These are phyloP conservation scores for Calonectria hongkongensis DNA, from an alignment of 2,329 filamentous ascomycete genomes.

Conservation along the genomic window DNA sequence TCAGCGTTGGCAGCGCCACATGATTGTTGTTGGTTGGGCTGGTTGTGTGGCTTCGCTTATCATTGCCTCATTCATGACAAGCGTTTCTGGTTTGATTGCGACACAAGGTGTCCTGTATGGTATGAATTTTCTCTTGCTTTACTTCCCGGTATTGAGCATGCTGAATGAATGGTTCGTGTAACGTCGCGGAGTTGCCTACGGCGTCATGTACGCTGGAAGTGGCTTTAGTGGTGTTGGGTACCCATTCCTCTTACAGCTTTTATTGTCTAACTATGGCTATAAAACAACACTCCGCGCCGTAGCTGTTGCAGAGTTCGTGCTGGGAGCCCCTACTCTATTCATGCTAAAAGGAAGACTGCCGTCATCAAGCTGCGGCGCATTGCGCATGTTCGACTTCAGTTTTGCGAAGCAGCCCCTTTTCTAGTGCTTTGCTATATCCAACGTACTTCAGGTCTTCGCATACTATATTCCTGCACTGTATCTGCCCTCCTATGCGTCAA, in stretches of 20 bases:
- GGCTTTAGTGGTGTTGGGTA: constrained; percentile 70
- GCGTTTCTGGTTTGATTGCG: constrained; percentile 49
- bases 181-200: constrained; percentile 68
- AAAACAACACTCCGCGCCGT: constrained; percentile 63
- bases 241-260: constrained; percentile 65
- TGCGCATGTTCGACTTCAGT: constrained; percentile 51
- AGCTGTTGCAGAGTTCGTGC: constrained; percentile 61
- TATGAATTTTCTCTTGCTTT: constrained; percentile 62
- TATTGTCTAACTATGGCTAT: constrained; percentile 65
- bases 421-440: constrained; percentile 66
- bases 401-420: constrained; percentile 53
- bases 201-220: constrained; percentile 68
- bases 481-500: constrained; percentile 69
- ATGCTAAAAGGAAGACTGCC: constrained; percentile 66
- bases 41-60: constrained; percentile 44
- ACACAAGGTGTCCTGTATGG: constrained; percentile 58
- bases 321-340: constrained; percentile 63
- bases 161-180: constrained; percentile 68
- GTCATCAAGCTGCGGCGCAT: constrained; percentile 52
- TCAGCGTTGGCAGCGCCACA: constrained; percentile 41
- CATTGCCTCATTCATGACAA: constrained; percentile 50
- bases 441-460: constrained; percentile 70
- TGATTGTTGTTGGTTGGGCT: constrained; percentile 39
- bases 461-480: constrained; percentile 75
- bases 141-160: constrained; percentile 66